A percentile compares a stretch with the other conserved stretches of the same genome.
Conservation (phyloP, 2,329 filamentous ascomycete species). For the Bipolaris gigantea region DNA sequence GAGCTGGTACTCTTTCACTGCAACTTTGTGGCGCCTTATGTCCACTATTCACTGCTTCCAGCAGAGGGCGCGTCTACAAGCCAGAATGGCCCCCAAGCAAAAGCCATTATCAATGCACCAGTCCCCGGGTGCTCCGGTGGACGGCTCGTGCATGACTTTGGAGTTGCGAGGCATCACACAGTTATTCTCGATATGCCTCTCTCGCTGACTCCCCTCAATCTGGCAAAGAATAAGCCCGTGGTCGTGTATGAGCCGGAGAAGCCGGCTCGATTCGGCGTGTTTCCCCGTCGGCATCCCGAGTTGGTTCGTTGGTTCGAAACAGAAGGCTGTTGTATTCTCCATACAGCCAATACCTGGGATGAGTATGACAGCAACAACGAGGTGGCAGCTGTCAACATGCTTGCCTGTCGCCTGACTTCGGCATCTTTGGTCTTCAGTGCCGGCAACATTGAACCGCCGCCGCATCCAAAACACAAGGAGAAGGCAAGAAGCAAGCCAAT, state of each 20-base stretch:
- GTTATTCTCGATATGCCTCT: slow-evolving; percentile 71
- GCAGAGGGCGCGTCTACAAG: slow-evolving; percentile 16
- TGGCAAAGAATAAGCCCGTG: slow-evolving; percentile 58
- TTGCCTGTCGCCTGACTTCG: slow-evolving; percentile 68
- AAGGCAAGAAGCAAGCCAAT: slow-evolving; percentile 36
- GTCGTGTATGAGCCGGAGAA: slow-evolving; percentile 62
- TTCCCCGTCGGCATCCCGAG: slow-evolving; percentile 62
- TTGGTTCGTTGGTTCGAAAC: slow-evolving; percentile 69
- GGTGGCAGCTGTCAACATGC: slow-evolving; percentile 59
- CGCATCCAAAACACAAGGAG: slow-evolving; percentile 24
- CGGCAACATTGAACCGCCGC: slow-evolving; percentile 62
- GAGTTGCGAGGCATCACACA: slow-evolving; percentile 64
- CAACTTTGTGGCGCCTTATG: slow-evolving; percentile 65
- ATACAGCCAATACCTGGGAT: slow-evolving; percentile 73
- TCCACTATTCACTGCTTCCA: slow-evolving; percentile 66
- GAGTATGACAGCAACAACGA: slow-evolving; percentile 41
- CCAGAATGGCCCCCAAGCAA: neutral
- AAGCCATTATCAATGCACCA: slow-evolving; percentile 53
- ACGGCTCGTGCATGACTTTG: slow-evolving; percentile 79
- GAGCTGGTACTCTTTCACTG: slow-evolving; percentile 71
- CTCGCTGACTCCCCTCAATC: slow-evolving; percentile 64
- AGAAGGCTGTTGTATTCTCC: slow-evolving; percentile 68
- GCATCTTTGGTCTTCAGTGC: slow-evolving; percentile 66
- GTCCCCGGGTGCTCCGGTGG: slow-evolving; percentile 64
- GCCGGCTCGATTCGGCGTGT: slow-evolving; percentile 66